Conservation (phyloP, 208 protist genomes). For the Spongospora subterranea region DNA sequence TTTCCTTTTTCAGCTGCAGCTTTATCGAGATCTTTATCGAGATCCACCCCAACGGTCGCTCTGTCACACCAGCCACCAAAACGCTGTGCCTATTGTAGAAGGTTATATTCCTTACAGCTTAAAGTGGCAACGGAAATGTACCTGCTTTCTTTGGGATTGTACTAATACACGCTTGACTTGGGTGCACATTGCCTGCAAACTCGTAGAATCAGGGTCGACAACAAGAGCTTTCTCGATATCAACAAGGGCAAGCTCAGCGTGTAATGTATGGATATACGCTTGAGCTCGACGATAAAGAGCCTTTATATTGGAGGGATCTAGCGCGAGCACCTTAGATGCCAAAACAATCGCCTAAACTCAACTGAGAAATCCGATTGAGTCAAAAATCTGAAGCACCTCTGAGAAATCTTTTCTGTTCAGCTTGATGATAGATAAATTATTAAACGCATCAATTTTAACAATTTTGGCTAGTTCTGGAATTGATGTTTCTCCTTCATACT, state of each 20-base stretch:
- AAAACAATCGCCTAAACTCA: background rate
- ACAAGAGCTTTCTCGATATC: background rate
- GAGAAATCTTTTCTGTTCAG: background rate
- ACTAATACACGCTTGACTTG: background rate
- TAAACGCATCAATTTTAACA: background rate
- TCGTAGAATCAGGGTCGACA: background rate
- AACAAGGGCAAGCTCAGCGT: background rate
- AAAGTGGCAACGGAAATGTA: background rate
- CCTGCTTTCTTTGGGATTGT: background rate
- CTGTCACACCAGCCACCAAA: constrained; percentile 40
- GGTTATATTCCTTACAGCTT: background rate
- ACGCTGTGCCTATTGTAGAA: background rate
- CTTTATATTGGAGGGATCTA: background rate
- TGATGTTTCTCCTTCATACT: background rate
- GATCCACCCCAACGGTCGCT: too few species aligned
- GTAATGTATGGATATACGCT: background rate
- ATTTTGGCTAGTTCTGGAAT: background rate
- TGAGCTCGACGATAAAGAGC: constrained; percentile 19
- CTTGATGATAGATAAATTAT: background rate
- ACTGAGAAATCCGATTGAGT: background rate
- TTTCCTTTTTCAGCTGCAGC: too few species aligned
- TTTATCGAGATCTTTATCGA: too few species aligned
- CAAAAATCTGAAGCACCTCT: background rate
- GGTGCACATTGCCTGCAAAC: background rate
- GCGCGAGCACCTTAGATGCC: constrained; percentile 5